A percentile compares a stretch with the other conserved stretches of the same genome.
phyloP scores from a whole-genome alignment of 345 rosid species.

The Populus pruinosa region DNA sequence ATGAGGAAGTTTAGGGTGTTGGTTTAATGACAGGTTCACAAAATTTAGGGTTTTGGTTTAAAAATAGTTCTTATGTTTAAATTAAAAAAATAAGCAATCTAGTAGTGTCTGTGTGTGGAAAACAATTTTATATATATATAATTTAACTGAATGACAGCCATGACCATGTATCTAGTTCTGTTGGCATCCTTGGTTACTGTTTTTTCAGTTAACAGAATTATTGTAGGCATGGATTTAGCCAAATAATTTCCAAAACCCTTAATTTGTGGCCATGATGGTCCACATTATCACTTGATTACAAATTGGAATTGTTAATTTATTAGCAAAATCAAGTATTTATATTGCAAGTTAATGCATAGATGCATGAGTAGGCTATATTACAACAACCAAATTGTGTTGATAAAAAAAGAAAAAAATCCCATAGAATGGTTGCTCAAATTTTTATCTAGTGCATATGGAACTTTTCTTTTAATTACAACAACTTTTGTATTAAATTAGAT shows the following conservation, averaged over 20 bases:
- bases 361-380: background rate
- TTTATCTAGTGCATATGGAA: background rate
- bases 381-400: too few species aligned
- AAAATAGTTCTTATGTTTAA: too few species aligned
- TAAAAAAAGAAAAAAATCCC: background rate
- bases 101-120: too few species aligned
- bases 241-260: background rate
- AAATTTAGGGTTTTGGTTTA: too few species aligned
- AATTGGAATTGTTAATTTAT: background rate
- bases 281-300: constrained; percentile 6
- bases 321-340: background rate
- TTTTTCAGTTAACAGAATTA: background rate
- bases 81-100: too few species aligned
- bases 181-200: background rate
- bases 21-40: too few species aligned
- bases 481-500: background rate
- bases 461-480: background rate
- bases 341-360: background rate
- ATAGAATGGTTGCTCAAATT: background rate
- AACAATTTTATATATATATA: too few species aligned
- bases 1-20: too few species aligned
- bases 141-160: constrained; percentile 20
- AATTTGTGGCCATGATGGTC: constrained; percentile 11
- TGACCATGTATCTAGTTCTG: constrained; percentile 8
- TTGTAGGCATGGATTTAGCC: background rate